phyloP scores from a whole-genome alignment of 2,329 filamentous ascomycete species.

The Microdochium paspali region DNA sequence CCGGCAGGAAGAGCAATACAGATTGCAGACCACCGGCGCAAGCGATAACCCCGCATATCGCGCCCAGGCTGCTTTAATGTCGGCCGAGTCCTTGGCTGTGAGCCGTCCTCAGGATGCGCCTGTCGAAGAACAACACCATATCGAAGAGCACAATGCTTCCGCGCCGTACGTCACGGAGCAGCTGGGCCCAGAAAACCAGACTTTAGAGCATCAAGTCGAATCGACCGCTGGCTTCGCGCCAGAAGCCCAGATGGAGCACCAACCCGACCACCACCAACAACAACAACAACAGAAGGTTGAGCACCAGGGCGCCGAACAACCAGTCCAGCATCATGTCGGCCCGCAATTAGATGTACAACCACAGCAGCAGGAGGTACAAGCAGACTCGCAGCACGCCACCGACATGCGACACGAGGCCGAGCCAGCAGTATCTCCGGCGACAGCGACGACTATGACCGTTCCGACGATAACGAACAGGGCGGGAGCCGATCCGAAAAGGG shows the following conservation, averaged over 20 bases:
- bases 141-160: not conserved
- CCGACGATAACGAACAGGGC: constrained; percentile 20
- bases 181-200: not conserved
- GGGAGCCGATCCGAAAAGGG: constrained; percentile 21
- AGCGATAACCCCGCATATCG: constrained; percentile 46
- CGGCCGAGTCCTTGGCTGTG: constrained; percentile 40
- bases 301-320: not conserved
- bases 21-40: constrained; percentile 29
- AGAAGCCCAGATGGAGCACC: not conserved
- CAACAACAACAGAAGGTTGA: not conserved
- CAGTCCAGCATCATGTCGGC: not conserved
- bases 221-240: not conserved
- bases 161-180: not conserved
- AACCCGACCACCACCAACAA: constrained; percentile 1
- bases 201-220: not conserved
- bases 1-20: constrained; percentile 34
- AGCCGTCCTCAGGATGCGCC: constrained; percentile 46
- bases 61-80: constrained; percentile 43
- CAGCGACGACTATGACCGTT: constrained; percentile 7
- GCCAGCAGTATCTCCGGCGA: constrained; percentile 6
- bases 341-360: not conserved
- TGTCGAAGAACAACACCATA: not conserved
- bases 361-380: constrained; percentile 1
- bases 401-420: constrained; percentile 7
- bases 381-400: not conserved